Conservation (phyloP, 805 yeast genomes). For the Candida ulmi region DNA sequence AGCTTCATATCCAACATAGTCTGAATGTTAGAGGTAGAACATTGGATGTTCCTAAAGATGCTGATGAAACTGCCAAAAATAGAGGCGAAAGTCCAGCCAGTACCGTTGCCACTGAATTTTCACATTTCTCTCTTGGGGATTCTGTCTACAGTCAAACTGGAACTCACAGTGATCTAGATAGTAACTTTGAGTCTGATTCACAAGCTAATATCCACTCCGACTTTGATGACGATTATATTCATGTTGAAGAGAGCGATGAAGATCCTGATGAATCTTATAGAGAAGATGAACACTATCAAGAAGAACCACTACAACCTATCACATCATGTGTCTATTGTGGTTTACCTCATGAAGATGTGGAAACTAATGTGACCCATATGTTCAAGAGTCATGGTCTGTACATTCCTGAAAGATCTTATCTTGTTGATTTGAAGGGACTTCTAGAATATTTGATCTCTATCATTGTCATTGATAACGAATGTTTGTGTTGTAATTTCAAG, state of each 20-base stretch:
- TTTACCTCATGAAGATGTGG: slow-evolving; percentile 43
- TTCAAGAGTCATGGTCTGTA: slow-evolving; percentile 75
- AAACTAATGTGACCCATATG: slow-evolving; percentile 71
- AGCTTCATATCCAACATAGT: slow-evolving; percentile 6
- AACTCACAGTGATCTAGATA: slow-evolving; percentile 30
- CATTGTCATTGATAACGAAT: slow-evolving; percentile 76
- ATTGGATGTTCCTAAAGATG: slow-evolving; percentile 3
- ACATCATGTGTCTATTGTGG: slow-evolving; percentile 57
- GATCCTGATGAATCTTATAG: slow-evolving; percentile 14
- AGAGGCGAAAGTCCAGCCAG: slow-evolving; percentile 46
- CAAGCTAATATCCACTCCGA: slow-evolving; percentile 37
- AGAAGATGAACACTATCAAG: slow-evolving; percentile 17
- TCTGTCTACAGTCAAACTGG: slow-evolving; percentile 29
- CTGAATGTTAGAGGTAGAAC: slow-evolving; percentile 24
- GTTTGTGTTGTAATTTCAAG: slow-evolving; percentile 76
- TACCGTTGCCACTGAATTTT: slow-evolving; percentile 49
- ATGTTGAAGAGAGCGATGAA: slow-evolving; percentile 20
- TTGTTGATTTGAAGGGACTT: slow-evolving; percentile 66
- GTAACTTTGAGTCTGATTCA: slow-evolving; percentile 39
- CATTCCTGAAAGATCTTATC: slow-evolving; percentile 73
- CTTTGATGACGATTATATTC: slow-evolving; percentile 25
- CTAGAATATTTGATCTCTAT: slow-evolving; percentile 73
- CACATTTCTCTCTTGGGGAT: slow-evolving; percentile 52
- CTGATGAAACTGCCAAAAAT: slow-evolving; percentile 4
- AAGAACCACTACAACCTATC: slow-evolving; percentile 32